Evolutionary conservation across 768 basidiomycete genomes (phyloP), one percentile per base, ranked within the genome.

Genomic region (Grammothele lineata): DNA sequence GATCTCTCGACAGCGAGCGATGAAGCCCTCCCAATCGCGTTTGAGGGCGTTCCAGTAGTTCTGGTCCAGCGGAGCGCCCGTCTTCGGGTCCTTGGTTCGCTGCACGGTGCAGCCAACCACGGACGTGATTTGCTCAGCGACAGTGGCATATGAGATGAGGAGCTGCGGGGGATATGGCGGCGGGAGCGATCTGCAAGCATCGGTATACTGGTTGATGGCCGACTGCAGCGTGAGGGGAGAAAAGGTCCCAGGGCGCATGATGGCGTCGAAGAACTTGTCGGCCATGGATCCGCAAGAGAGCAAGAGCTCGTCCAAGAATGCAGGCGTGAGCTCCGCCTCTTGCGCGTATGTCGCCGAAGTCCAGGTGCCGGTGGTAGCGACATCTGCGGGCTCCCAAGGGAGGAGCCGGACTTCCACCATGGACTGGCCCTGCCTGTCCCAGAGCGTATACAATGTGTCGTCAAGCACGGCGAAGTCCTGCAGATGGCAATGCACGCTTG

Each of bases 11-110:
- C 91, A 93, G 47, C 90, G 78, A 7, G 93, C 87, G 51, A 94
- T 82, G 58, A 97, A 94, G 3, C 94, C 92, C 60, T 97, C 88
- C 94, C 95, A 98, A 57, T 97, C 93, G 37, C 88, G 71, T 63
- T 90, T 93, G 57, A 96, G 66, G 0, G 85, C 82, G 56, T 79
- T 85, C 81, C 89, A 86, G 61, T 91, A 92, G 36, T 81, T 83
- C 37, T 81, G 79, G 59, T 91, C 75, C 53, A 86, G 82, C 37
- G 81, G 73, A 30, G 84, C 85, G 14, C 92, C 92, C 3, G 89
- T 92, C 50, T 85, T 81, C 0, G 83, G 74, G 58, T 89, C 85
- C 34, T 75, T 75, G 53, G 80, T 76, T 27, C 94, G 71, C 45
- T 73, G 74, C 40, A 97, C 85, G 0, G 87, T 86, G 58, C 87